A percentile compares a stretch with the other conserved stretches of the same genome.
Evolutionary conservation across 257 asterid species (phyloP).

Genomic region (Scutellaria barbata): DNA sequence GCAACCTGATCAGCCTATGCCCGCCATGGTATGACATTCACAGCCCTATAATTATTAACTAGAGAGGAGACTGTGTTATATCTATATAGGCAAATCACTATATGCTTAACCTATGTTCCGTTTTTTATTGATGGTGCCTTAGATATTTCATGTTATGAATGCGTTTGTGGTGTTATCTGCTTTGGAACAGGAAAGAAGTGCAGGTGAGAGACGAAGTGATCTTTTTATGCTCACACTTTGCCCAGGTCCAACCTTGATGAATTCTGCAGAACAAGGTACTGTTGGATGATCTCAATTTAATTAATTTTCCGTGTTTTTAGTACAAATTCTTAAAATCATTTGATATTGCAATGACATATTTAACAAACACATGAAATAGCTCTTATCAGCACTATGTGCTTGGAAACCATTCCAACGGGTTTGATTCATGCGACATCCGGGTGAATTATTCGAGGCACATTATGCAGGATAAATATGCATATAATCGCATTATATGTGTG

Average conservation of each 20-base stretch:
- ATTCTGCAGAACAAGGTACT: constrained; percentile 10
- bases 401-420: no score
- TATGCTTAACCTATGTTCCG: constrained; percentile 13
- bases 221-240: constrained; percentile 65
- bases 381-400: no score
- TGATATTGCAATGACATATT: background rate
- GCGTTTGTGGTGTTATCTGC: constrained; percentile 20
- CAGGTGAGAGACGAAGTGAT: constrained; percentile 48
- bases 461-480: no score
- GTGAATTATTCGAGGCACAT: no score
- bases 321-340: constrained; percentile 9
- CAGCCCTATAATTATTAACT: constrained; percentile 1
- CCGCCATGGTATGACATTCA: constrained; percentile 73
- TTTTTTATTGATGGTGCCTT: background rate
- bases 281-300: background rate
- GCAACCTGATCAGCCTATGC: constrained; percentile 61
- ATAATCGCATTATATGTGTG: no score
- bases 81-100: background rate
- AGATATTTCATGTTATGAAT: constrained; percentile 1
- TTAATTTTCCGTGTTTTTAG: constrained; percentile 3
- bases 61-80: background rate
- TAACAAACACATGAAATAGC: no score
- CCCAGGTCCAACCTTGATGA: constrained; percentile 44
- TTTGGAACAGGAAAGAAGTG: constrained; percentile 80
- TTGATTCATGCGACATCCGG: no score